Conservation (phyloP, 2,329 filamentous ascomycete species). For the Coniochaeta prunicola region DNA sequence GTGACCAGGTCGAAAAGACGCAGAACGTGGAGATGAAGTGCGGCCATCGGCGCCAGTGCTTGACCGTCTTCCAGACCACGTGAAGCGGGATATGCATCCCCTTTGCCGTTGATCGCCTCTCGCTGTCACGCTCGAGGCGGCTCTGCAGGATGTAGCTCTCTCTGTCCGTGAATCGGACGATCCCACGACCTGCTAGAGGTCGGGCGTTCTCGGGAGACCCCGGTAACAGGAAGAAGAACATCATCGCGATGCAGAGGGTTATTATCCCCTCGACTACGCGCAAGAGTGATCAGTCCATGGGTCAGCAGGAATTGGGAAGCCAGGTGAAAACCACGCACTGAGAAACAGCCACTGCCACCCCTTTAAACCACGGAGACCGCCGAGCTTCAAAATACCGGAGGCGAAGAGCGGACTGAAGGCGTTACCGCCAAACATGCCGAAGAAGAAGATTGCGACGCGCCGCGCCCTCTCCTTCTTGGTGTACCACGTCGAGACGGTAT, state of each 20-base stretch:
- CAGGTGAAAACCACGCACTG: conserved; percentile 19
- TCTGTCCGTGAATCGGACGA: conserved; percentile 25
- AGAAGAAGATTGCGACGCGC: conserved; percentile 42
- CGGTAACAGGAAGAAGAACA: conserved; percentile 33
- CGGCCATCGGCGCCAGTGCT: conserved; percentile 37
- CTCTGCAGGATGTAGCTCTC: conserved; percentile 25
- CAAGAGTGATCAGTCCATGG: background rate
- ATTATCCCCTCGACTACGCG: conserved; percentile 34
- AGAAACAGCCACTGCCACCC: conserved; percentile 46
- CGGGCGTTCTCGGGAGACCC: conserved; percentile 31
- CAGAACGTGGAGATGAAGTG: conserved; percentile 41
- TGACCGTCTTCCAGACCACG: conserved; percentile 34
- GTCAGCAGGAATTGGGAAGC: background rate
- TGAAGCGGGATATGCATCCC: conserved; percentile 27
- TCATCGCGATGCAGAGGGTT: conserved; percentile 29
- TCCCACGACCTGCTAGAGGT: conserved; percentile 28
- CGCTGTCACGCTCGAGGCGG: conserved; percentile 23
- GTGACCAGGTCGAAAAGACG: conserved; percentile 45
- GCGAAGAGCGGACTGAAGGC: conserved; percentile 41
- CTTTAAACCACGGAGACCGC: conserved; percentile 28
- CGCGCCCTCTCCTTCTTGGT: conserved; percentile 35
- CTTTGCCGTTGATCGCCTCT: conserved; percentile 22
- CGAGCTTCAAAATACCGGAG: conserved; percentile 37
- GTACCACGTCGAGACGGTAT: conserved; percentile 45
- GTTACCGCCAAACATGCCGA: conserved; percentile 45